phyloP scores from a whole-genome alignment of 108 stramenopile species.

The Pseudonitzschia multiseries region DNA sequence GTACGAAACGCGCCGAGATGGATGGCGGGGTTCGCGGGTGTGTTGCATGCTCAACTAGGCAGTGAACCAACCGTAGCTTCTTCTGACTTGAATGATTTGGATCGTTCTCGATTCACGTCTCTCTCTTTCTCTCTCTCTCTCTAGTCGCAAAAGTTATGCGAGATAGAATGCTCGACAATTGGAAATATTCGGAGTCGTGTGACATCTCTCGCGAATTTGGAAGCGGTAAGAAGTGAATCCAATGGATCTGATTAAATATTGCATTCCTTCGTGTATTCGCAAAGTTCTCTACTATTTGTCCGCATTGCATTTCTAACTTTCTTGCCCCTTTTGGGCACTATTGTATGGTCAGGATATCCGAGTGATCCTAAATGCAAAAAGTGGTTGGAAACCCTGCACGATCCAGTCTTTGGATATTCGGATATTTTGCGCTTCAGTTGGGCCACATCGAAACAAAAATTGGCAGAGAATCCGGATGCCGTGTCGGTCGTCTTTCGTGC shows the following conservation, averaged over 20 bases:
- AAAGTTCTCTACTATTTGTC: background rate
- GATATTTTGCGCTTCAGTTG: constrained; percentile 79
- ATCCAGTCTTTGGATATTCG: constrained; percentile 70
- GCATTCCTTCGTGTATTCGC: background rate
- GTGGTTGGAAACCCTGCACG: constrained; percentile 53
- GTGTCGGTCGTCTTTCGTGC: constrained; percentile 55
- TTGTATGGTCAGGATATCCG: constrained; percentile 55
- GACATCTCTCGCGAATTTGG: constrained; percentile 36
- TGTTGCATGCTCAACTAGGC: no score
- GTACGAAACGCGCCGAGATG: constrained; percentile 21
- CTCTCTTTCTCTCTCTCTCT: background rate
- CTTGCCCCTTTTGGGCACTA: background rate
- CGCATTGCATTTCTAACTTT: background rate
- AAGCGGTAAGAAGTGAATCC: constrained; percentile 16
- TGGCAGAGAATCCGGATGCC: constrained; percentile 27
- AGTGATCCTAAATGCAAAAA: constrained; percentile 70
- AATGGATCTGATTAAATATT: background rate
- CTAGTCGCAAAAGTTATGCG: constrained; percentile 82
- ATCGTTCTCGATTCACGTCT: background rate
- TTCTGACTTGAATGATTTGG: background rate
- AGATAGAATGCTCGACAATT: constrained; percentile 60
- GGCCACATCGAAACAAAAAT: constrained; percentile 62
- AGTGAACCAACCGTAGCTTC: no score
- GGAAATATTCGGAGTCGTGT: constrained; percentile 62
- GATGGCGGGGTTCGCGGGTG: background rate